Base-by-base conservation (phyloP, 768 basidiomycete species). In the Boletus edulis region DNA sequence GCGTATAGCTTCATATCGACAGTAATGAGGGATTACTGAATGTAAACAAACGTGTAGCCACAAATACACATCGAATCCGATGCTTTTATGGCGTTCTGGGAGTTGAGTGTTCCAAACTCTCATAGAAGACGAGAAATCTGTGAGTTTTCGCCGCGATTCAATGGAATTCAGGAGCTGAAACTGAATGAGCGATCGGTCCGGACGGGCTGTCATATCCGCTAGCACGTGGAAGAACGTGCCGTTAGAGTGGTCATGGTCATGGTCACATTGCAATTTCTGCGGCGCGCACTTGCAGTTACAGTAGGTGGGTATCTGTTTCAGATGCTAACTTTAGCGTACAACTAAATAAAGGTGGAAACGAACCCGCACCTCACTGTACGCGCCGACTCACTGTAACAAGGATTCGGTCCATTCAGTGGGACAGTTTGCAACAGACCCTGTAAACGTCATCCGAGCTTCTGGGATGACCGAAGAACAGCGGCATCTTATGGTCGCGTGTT, bases 1-100 rank as follows among this genome's bases (percentile, higher is more conserved):
- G 40, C 5, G 4, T n/a, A n/a, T 18, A 52, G 37, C 12, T 49
- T 61, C 62, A 64, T 64, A 31, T 40, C 29, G 22, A 39, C 22
- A n/a, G 35, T 17, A 13, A 46, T 17, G 18, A 24, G 3, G 18
- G 20, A 22, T 34, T 10, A 12, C 32, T 14, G 15, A 32, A 34
- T 22, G 20, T 18, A 20, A 41, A 32, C 20, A 22, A 8, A 15
- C n/a, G 38, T 20, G 39, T 27, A 40, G 17, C 34, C 31, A 50
- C 39, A 22, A 4, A 20, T n/a, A n/a, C 10, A 6, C 14, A 9
- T 9, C n/a, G 32, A 27, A 22, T 27, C 5, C 9, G 14, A 20
- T 10, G 40, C 24, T 27, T 20, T 52, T 39, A 43, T 34, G 20
- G 18, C 22, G 14, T 17, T 3, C 22, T 24, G 13, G 20, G 1